Percentiles rank a stretch among this genome's conserved stretches.
phyloP scores from a whole-genome alignment of 176 grass and related monocot species.

The Aegilops umbellulata region DNA sequence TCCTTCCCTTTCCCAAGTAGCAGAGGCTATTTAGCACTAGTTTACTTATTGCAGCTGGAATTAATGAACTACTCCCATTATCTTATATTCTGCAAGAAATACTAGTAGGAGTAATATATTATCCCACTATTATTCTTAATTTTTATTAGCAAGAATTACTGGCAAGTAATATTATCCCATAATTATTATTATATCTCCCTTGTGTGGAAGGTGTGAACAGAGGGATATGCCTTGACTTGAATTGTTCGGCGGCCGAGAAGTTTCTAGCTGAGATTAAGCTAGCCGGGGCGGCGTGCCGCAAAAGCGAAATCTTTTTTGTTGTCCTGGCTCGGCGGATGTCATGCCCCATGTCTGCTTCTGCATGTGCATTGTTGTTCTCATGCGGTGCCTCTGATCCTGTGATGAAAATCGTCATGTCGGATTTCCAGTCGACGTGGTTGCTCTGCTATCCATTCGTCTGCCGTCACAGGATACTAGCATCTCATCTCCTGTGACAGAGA shows the following conservation, averaged over 20 bases:
- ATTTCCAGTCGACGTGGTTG: background rate
- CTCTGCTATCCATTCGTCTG: background rate
- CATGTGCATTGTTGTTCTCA: conserved; percentile 29
- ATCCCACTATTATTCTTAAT: background rate
- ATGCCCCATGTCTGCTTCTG: background rate
- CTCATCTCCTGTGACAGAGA: background rate
- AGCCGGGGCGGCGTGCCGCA: background rate
- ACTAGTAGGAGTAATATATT: background rate
- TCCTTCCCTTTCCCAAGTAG: background rate
- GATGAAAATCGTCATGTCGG: conserved; percentile 5
- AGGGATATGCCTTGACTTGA: conserved; percentile 38
- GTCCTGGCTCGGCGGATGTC: background rate
- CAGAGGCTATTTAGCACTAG: background rate
- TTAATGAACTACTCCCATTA: conserved; percentile 17
- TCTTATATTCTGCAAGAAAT: background rate
- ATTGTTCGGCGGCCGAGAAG: conserved; percentile 27
- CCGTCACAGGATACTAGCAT: background rate
- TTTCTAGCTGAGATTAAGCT: background rate
- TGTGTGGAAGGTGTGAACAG: conserved; percentile 36
- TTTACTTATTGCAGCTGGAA: conserved; percentile 27
- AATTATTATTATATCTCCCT: background rate
- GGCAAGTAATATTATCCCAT: too few species aligned
- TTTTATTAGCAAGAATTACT: background rate
- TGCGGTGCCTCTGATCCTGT: conserved; percentile 17
- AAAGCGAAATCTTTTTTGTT: background rate